Base-by-base conservation (phyloP, 2,329 filamentous ascomycete genomes). In the Orbilia ellipsospora region DNA sequence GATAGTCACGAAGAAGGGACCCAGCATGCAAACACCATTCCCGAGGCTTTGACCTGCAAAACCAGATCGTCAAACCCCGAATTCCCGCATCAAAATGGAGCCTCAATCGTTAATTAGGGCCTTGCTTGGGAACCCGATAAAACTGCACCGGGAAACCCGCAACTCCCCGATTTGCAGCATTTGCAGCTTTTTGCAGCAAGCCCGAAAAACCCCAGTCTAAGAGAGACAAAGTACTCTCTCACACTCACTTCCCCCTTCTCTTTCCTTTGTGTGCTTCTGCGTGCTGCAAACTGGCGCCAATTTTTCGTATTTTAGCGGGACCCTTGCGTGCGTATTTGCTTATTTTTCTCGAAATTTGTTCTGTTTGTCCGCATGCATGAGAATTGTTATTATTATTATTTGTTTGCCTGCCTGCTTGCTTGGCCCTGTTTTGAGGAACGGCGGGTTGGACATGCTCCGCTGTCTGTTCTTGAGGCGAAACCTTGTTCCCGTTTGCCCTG, bases 261-360 rank as follows among this genome's bases (percentile, higher is more conserved):
- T 52, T 42, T 52, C 60, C 42, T 67, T 52, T 64, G 60, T 73
- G 63, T 57, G 57, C 55, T 67, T 62, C 59, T 75, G 59, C 64
- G 15, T 52, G 48, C 48, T 36, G 31, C 31, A 36, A 48, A 63
- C 61, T 59, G 72, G 64, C 72, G 64, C 72, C 72, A 69, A 75
- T 68, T 74, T 73, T 74, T 74, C 64, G 61, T 13, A 67, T 67
- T 61, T 48, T 73, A 63, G 69, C 59, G 57, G 66, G 60, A 75
- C 72, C 72, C 72, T 75, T 69, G 72, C 72, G 40, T 44, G 54
- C 51, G 48, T 74, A 52, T 64, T 75, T 75, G 72, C 72, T 75
- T 75, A 75, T 75, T 75, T 75, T 75, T 75, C 72, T 75, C 62
- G 72, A 75, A 75, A 75, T 75, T 69, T 75, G 64, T 69, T 65